Conservation (phyloP, 805 yeast species). For the Limtongia smithiae region DNA sequence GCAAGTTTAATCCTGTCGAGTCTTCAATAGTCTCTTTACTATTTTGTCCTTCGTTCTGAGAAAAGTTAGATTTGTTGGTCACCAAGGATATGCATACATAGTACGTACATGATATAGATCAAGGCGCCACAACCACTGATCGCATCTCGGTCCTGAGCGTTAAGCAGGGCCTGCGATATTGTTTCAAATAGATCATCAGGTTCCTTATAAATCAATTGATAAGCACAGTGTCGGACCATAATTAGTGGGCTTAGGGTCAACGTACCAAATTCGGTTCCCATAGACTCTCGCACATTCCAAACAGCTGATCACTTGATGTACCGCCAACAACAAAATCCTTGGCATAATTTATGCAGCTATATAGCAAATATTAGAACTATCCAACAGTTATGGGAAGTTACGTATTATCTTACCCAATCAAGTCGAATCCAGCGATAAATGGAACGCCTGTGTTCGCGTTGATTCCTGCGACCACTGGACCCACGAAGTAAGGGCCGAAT, state of each 20-base stretch:
- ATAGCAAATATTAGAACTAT: not conserved
- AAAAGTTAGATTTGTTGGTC: not conserved
- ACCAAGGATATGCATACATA: not conserved
- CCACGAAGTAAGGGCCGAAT: constrained; percentile 89
- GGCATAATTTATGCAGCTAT: constrained; percentile 79
- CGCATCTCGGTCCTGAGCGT: constrained; percentile 96
- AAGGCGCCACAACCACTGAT: constrained; percentile 98
- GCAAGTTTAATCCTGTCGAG: constrained; percentile 92
- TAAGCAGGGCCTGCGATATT: constrained; percentile 85
- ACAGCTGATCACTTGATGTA: constrained; percentile 93
- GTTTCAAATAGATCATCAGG: constrained; percentile 96
- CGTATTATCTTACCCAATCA: constrained; percentile 61
- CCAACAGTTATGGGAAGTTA: not conserved
- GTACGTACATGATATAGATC: constrained; percentile 65
- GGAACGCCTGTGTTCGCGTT: constrained; percentile 80
- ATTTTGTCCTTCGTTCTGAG: constrained; percentile 80
- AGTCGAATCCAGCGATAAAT: constrained; percentile 90
- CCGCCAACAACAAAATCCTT: constrained; percentile 94
- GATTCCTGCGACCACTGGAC: constrained; percentile 95
- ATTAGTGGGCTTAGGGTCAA: not conserved
- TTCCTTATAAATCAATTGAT: constrained; percentile 41
- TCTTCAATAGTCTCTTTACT: constrained; percentile 77
- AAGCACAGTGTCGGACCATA: not conserved
- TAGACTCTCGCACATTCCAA: constrained; percentile 96
- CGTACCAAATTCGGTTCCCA: constrained; percentile 76